These are phyloP conservation scores for Blastobotrys muscicola DNA, from an alignment of 805 yeast genomes.

Conservation along the genomic window DNA sequence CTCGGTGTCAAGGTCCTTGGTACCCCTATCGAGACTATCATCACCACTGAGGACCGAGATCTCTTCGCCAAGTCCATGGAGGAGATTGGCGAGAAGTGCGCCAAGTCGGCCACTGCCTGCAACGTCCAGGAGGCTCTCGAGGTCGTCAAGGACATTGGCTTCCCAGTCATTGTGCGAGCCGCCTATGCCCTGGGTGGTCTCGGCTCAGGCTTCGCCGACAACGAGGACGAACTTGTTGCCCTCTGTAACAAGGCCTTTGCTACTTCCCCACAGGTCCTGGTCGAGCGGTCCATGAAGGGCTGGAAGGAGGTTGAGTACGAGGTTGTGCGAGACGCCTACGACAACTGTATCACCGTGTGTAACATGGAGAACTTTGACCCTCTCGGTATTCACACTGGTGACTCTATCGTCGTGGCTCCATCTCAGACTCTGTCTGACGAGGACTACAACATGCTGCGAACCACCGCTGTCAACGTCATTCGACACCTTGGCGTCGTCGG, in stretches of 20 bases:
- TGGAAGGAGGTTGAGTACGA: conserved; percentile 99
- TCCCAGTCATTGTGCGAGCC: conserved; percentile 94
- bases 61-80: conserved; percentile 90
- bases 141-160: conserved; percentile 82
- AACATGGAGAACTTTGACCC: conserved; percentile 99
- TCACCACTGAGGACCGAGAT: conserved; percentile 97
- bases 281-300: conserved; percentile 96
- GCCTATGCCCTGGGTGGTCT: conserved; percentile 97
- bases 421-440: conserved; percentile 95
- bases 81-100: conserved; percentile 92
- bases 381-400: conserved; percentile 97
- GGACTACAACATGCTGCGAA: conserved; percentile 95
- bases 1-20: conserved; percentile 94
- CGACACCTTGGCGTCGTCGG: conserved; percentile 98
- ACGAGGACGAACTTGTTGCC: conserved; percentile 70
- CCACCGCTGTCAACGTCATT: conserved; percentile 94
- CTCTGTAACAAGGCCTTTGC: conserved; percentile 90
- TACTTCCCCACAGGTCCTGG: conserved; percentile 89
- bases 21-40: conserved; percentile 91
- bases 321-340: conserved; percentile 95
- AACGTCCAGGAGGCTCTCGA: conserved; percentile 69
- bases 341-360: conserved; percentile 97
- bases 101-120: conserved; percentile 80
- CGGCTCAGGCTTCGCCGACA: conserved; percentile 95
- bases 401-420: conserved; percentile 97